Evolutionary conservation across 352 stramenopile species (phyloP).

Genomic region (Pythium volutum): DNA sequence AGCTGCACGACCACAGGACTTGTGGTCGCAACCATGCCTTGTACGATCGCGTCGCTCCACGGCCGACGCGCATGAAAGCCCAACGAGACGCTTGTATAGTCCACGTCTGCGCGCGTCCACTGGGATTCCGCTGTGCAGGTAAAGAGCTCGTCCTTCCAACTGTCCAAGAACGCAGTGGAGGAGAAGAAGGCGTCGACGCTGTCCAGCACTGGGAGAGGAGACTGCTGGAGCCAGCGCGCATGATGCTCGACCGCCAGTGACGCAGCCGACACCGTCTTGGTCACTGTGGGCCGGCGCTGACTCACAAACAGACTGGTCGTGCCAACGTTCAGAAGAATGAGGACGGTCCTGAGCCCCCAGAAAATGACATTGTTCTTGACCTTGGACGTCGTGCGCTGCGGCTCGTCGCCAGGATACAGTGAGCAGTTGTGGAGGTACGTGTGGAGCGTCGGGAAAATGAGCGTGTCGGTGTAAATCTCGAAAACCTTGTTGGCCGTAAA

Average conservation of each 20-base stretch:
- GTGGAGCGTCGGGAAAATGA: constrained; percentile 53
- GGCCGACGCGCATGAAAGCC: neutral
- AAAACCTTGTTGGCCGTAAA: constrained; percentile 52
- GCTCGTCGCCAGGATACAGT: constrained; percentile 50
- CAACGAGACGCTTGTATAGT: constrained; percentile 5
- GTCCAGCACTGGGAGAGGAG: too few relatives aligned
- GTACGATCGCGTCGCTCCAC: constrained; percentile 2
- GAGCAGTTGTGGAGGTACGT: constrained; percentile 64
- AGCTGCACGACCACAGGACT: neutral
- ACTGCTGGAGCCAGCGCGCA: neutral
- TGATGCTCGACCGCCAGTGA: constrained; percentile 1
- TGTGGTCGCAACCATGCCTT: neutral
- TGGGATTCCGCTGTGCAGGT: neutral
- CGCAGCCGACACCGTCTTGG: neutral
- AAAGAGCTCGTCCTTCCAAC: too few relatives aligned
- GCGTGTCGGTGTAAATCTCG: constrained; percentile 53
- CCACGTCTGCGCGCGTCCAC: constrained; percentile 5
- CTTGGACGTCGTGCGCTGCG: constrained; percentile 41
- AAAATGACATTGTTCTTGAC: constrained; percentile 48
- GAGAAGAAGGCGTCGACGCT: too few relatives aligned
- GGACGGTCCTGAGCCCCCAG: constrained; percentile 54
- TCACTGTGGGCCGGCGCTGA: constrained; percentile 10
- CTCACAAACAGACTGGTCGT: constrained; percentile 59
- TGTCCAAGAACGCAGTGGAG: too few relatives aligned
- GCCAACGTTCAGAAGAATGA: constrained; percentile 66